Evolutionary conservation across 805 yeast species (phyloP), one percentile per base, ranked within the genome.

Genomic region (Zygotorulaspora danielsina): DNA sequence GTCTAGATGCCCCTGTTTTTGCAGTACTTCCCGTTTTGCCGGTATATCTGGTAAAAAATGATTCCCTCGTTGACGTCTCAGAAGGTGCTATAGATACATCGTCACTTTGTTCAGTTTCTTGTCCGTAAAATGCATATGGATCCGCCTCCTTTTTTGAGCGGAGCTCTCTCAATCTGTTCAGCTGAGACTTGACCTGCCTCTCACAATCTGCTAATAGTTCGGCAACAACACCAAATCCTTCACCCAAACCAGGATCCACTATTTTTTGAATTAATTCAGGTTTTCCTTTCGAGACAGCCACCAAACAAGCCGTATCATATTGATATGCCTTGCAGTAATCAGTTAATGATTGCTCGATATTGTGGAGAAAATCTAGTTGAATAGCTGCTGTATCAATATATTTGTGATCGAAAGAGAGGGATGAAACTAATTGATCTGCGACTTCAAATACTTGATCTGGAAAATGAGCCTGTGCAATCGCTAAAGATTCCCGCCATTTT

Each of bases 21-120:
- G 97, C 97, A 2, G 98, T 93, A 17, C 96, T 96, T 1, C 83
- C 72, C 1, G 97, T 89, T 64, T 90, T 89, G 48, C 97, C 98
- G 0, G 98, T 93, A 62, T 93, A 93, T 58, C 95, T 75, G 1
- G 99, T 93, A 67, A 87, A 85, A 61, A 89, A 86, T 0, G 97
- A 88, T 26, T 90, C 94, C 19, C 85, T 83, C 0, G 95, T 85
- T 0, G 97, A 86, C 0, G 95, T 80, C 60, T 88, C 97, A 0
- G 96, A 84, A 1, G 95, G 93, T 0, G 97, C 97, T 48, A 93
- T 75, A 0, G 97, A 89, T 7, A 93, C 93, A 59, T 89, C 85
- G 61, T 93, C 99, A 1, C 96, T 89, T 10, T 85, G 77, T 54
- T 86, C 94, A 15, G 74, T 75, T 32, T 75, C 76, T 44, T 69